Evolutionary conservation across 352 stramenopile species (phyloP).

Genomic region (Phytopythium litorale): DNA sequence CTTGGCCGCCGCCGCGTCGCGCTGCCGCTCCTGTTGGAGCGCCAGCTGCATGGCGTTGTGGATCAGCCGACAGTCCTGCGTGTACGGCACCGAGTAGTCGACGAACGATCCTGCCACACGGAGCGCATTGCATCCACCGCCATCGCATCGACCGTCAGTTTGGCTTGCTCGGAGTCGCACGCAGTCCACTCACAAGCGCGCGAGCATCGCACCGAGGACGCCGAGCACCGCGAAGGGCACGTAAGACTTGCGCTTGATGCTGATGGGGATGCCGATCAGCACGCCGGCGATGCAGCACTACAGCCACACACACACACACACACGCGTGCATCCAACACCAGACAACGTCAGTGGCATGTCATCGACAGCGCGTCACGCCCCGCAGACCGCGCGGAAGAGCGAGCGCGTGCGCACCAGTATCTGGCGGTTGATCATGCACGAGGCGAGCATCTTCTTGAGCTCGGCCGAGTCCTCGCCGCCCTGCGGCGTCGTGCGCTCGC

Average conservation of each 20-base stretch:
- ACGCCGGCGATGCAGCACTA: constrained; percentile 79
- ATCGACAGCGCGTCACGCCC: too few relatives aligned
- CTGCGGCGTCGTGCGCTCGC: constrained; percentile 42
- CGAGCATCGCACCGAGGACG: constrained; percentile 48
- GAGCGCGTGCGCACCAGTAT: constrained; percentile 41
- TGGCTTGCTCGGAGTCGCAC: too few relatives aligned
- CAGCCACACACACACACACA: not conserved
- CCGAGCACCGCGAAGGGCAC: constrained; percentile 72
- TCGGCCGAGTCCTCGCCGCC: constrained; percentile 65
- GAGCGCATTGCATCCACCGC: not conserved
- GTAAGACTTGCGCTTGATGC: constrained; percentile 78
- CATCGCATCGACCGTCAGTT: not conserved
- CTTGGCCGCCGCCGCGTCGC: constrained; percentile 18
- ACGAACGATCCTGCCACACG: constrained; percentile 63
- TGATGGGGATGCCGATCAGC: constrained; percentile 78
- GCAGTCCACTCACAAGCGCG: too few relatives aligned
- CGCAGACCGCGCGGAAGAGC: too few relatives aligned
- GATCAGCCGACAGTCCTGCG: constrained; percentile 72
- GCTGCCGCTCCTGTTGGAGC: constrained; percentile 56
- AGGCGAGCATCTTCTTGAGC: constrained; percentile 81
- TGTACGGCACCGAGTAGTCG: constrained; percentile 85
- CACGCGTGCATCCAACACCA: not conserved
- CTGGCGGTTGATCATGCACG: constrained; percentile 83
- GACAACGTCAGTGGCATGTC: not conserved
- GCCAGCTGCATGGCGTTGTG: constrained; percentile 74